A percentile compares a stretch with the other conserved stretches of the same genome.
phyloP scores from a whole-genome alignment of 2,329 filamentous ascomycete species.

The Aspergillus ustus region DNA sequence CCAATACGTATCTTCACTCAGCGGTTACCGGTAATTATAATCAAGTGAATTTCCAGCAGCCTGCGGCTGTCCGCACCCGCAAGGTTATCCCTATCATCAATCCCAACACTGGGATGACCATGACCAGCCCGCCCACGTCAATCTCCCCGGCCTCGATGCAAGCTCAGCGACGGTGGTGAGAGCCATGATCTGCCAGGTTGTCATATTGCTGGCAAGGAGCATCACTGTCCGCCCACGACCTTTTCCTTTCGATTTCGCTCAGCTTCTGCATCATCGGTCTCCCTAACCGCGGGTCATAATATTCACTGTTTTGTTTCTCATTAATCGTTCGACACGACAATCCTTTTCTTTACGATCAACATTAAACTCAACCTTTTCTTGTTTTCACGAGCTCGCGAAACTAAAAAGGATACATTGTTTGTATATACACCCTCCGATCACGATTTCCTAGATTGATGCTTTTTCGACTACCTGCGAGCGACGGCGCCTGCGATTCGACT shows the following conservation, averaged over 20 bases:
- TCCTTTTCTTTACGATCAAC: constrained; percentile 31
- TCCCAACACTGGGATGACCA: constrained; percentile 83
- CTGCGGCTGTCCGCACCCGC: constrained; percentile 82
- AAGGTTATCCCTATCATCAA: constrained; percentile 99
- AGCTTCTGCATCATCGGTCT: constrained; percentile 44
- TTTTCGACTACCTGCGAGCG: constrained; percentile 45
- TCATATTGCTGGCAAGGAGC: constrained; percentile 28
- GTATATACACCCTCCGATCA: constrained; percentile 45
- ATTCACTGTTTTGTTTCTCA: constrained; percentile 34
- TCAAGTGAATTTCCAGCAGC: constrained; percentile 87
- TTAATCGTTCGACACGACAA: constrained; percentile 35
- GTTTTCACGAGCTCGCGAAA: constrained; percentile 31
- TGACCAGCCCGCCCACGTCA: constrained; percentile 83
- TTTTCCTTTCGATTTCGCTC: constrained; percentile 35
- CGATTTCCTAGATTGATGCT: constrained; percentile 43
- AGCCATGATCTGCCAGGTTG: constrained; percentile 27
- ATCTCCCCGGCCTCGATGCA: constrained; percentile 69
- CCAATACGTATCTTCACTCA: constrained; percentile 64
- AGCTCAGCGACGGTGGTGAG: constrained; percentile 50
- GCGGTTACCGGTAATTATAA: constrained; percentile 69
- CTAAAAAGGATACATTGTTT: constrained; percentile 37
- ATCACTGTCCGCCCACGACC: constrained; percentile 36
- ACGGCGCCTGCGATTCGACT: constrained; percentile 48
- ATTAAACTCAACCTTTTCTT: constrained; percentile 27
- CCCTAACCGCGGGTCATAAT: constrained; percentile 44